Base-by-base conservation (phyloP, 306 rosid species). In the Casuarina glauca region DNA sequence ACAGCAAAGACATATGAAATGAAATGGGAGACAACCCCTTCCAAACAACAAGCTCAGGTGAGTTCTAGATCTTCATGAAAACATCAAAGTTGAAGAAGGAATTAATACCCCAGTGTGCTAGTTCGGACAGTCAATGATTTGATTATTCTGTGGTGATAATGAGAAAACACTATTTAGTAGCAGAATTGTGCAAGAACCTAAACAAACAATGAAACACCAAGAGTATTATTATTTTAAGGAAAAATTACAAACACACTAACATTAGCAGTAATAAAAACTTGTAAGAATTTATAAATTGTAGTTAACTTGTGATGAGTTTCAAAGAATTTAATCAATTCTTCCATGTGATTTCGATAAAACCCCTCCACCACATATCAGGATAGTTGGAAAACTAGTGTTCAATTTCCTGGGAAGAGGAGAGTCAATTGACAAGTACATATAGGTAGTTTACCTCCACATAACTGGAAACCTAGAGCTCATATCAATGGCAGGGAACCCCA, bases 401-500 rank as follows among this genome's bases (percentile, higher is more conserved):
- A 74, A 16, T 57, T 63, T 53, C 73, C 73, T 61, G 62, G 32
- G 61, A 35, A 45, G 48, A 79, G 43, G 69, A 70, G 62, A 80
- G 75, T 55, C 80, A 75, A 68, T 58, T 42, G 76, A 69, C 55
- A 39, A 75, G 13, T 36, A 16, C 16, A 55, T 53, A 69, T 62
- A 70, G 78, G 66, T 70, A 70, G 66, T 91, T 84, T 86, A 90
- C 99, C 91, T 96, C 99, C 54, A 96, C 94, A 83, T 93, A 96
- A 77, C 98, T 93, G 93, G 88, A 88, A 96, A 96, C n/a, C 99
- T 97, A 76, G 99, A 96, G 88, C 99, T 93, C 96, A 93, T 84
- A 82, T 96, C 97, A 26, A 98, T 98, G 52, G 99, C 99, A 82
- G 99, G 98, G 84, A 96, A 96, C 51, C 99, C 99, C 99, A 96